These are phyloP conservation scores for Escallonia herrerae DNA, from an alignment of 129 eudicot species.

Conservation along the genomic window DNA sequence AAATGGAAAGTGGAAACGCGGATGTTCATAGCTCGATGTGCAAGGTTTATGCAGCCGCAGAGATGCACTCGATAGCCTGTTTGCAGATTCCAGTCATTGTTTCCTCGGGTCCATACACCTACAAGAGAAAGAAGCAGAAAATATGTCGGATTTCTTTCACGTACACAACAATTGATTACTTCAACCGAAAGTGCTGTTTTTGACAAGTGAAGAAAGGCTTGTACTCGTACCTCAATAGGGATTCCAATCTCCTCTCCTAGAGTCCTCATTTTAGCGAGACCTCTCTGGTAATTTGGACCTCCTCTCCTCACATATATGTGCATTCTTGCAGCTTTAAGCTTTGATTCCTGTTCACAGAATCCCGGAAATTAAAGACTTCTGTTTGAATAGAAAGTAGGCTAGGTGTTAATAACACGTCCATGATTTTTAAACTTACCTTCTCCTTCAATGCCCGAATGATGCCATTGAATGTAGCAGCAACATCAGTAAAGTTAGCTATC, in stretches of 20 bases:
- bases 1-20: neutral
- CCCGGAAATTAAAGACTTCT: neutral
- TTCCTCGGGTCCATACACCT: slow-evolving; percentile 94
- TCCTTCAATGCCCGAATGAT: slow-evolving; percentile 95
- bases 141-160: no score
- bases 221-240: slow-evolving; percentile 73
- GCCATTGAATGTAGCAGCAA: slow-evolving; percentile 98
- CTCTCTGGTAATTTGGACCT: slow-evolving; percentile 98
- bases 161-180: neutral
- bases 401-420: neutral
- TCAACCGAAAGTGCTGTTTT: neutral
- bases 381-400: neutral
- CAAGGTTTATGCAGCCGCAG: slow-evolving; percentile 54
- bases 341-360: slow-evolving; percentile 47
- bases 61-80: slow-evolving; percentile 89
- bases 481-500: slow-evolving; percentile 97
- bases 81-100: slow-evolving; percentile 97
- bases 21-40: neutral
- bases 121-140: neutral
- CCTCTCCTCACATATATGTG: slow-evolving; percentile 96
- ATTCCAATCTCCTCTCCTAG: slow-evolving; percentile 92
- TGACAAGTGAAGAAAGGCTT: no score
- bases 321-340: slow-evolving; percentile 96
- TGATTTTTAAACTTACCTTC: slow-evolving; percentile 47
- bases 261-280: slow-evolving; percentile 82